Conservation (phyloP, 2,329 filamentous ascomycete genomes). For the Talaromyces sp. region DNA sequence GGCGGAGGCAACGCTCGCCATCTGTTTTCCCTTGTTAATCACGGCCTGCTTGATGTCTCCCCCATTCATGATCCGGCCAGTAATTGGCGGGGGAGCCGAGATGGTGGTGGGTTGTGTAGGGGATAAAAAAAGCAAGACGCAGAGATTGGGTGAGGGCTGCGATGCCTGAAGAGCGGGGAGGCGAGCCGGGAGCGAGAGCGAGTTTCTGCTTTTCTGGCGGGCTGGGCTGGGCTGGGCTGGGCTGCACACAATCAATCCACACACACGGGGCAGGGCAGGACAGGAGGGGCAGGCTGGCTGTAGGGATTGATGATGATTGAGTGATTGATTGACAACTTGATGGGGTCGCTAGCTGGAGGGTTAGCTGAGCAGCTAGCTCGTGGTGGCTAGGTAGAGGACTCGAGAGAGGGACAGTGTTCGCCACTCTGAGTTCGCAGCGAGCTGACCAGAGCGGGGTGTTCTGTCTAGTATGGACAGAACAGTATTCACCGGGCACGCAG, state of each 20-base stretch:
- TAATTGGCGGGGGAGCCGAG: conserved; percentile 7
- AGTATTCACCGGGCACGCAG: too few species aligned
- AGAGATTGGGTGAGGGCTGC: not conserved
- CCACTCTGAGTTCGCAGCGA: not conserved
- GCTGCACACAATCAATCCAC: not conserved
- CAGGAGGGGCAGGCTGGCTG: not conserved
- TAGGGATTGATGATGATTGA: not conserved
- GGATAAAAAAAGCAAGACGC: not conserved
- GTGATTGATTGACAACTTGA: not conserved
- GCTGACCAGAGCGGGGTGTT: too few species aligned
- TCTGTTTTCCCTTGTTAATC: conserved; percentile 61
- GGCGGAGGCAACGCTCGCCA: conserved; percentile 44
- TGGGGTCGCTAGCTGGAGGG: too few species aligned
- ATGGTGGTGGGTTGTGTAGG: too few species aligned
- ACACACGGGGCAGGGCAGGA: not conserved
- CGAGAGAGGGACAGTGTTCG: not conserved
- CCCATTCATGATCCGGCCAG: conserved; percentile 52
- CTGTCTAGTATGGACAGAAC: too few species aligned
- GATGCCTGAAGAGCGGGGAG: not conserved
- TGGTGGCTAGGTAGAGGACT: not conserved
- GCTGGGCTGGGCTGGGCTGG: not conserved
- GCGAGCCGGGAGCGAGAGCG: not conserved
- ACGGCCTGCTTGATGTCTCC: conserved; percentile 59
- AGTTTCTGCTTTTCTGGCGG: not conserved
- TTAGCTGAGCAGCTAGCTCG: not conserved